Base-by-base conservation (phyloP, 139 green algal genomes). In the Ettlia oleoabundans region DNA sequence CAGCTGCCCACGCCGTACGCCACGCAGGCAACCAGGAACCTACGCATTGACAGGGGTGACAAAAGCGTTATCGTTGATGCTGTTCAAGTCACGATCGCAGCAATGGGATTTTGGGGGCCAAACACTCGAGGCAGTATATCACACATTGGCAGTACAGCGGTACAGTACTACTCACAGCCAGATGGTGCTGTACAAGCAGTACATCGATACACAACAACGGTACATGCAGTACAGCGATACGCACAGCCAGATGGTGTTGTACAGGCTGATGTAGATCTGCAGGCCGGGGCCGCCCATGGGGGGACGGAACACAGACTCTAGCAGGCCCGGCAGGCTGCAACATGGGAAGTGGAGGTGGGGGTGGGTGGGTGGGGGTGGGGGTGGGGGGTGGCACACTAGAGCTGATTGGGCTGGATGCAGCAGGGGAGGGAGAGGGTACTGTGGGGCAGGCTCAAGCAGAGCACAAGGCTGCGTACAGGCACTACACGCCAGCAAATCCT, bases 241-340 rank as follows among this genome's bases (percentile, higher is more conserved):
- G 10, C 47, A 58, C 3, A 98, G 80, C 79, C 93, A 97, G 47
- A 97, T 90, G 3, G 92, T 94, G 90, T 96, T 97, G 90, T 92
- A 91, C 2, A 81, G 55, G 0, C 72, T 80, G 35, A 95, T 94
- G 86, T 96, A 98, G 1, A 92, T 4, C 61, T 86, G 80, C 63
- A 96, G 87, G 15, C 85, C 88, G 22, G 90, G 51, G 18, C 90
- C 89, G 32, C 91, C 85, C 33, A 62, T 69, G 3, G 91, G 88
- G 0, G 85, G 66, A 40, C 84, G 84, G 28, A 92, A 41, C 41
- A 91, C 64, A 2, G 43, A 67, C 76, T 92, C 89, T 53, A 93
- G 42, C n/a, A 94, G 73, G 40, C 84, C 81, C 30, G 88, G 90
- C 64, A 94, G 19, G 55, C 84, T 86, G 83, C 82, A 82, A 21